phyloP scores from a whole-genome alignment of 2,329 filamentous ascomycete species.

The Fusarium sp. region DNA sequence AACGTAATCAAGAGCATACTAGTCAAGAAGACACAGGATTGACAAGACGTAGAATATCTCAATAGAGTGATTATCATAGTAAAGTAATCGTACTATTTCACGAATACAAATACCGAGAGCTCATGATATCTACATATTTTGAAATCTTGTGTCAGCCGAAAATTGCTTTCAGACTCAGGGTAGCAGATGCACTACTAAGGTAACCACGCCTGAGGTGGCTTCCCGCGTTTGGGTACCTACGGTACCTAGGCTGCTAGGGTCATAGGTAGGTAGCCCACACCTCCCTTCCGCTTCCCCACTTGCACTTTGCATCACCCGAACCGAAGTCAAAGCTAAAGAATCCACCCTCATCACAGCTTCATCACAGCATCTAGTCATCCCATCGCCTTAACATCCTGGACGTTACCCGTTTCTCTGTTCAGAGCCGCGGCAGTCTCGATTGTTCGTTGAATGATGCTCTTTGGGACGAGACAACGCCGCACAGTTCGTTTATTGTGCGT shows the following conservation, averaged over 20 bases:
- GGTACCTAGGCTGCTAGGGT: neutral
- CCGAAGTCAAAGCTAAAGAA: constrained; percentile 6
- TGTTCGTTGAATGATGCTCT: constrained; percentile 1
- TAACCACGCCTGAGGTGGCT: constrained; percentile 7
- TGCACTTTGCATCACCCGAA: constrained; percentile 40
- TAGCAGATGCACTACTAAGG: constrained; percentile 11
- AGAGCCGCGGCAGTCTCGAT: constrained; percentile 9
- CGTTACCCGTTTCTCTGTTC: neutral
- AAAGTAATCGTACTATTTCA: too few relatives aligned
- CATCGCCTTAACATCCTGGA: constrained; percentile 5
- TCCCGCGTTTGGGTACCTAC: constrained; percentile 24
- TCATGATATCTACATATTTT: too few relatives aligned
- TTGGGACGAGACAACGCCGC: constrained; percentile 10
- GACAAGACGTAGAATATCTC: too few relatives aligned
- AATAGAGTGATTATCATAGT: too few relatives aligned
- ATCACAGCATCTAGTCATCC: constrained; percentile 13
- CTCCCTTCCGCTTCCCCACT: constrained; percentile 34
- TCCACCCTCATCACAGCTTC: constrained; percentile 9
- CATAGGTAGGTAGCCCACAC: constrained; percentile 37
- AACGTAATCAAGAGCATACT: too few relatives aligned
- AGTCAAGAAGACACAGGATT: too few relatives aligned
- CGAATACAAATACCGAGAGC: too few relatives aligned
- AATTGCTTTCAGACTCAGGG: constrained; percentile 5
- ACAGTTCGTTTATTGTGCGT: neutral
- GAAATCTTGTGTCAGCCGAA: neutral